Base-by-base conservation (phyloP, 2,329 filamentous ascomycete genomes). In the Gremmenia infestans region DNA sequence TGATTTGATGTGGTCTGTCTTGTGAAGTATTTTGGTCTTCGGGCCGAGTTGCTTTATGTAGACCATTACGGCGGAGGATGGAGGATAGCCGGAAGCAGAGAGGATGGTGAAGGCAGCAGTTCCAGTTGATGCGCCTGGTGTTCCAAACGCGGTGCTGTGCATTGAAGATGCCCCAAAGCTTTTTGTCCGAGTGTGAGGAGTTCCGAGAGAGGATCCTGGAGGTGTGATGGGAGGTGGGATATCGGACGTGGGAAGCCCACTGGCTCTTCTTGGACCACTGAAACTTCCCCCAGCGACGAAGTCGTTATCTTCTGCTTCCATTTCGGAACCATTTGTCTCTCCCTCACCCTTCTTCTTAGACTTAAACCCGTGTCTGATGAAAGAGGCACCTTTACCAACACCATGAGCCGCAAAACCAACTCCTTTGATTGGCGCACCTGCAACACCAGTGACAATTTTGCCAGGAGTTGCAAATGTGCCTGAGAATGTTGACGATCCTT, bases 361-460 rank as follows among this genome's bases (percentile, higher is more conserved):
- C 67, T 86, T 87, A 72, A 97, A 86, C 17, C 91, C 90, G 58
- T 90, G 88, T 63, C 89, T 88, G 62, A 99, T 78, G 78, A 97
- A 97, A 0, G 89, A 92, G 5, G 91, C 94, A 47, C 91, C 93
- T 71, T 89, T 95, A 61, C 90, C 86, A 36, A 97, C 91, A 53
- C 68, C 66, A 50, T 65, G 61, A 12, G 69, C 92, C 39, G 88
- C 87, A 55, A 85, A 88, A 32, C 89, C 89, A 37, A 88, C 86
- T 43, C 91, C 92, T 75, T 97, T 97, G 72, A 99, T 87, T n/a
- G 94, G 95, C 17, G 87, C 94, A 39, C 93, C 93, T 28, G 83
- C 85, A 52, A 88, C 85, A 60, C 85, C 84, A 12, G 85, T 88
- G 56, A 97, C 89, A 57, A 99, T 91, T 73, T 92, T 92, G 48